phyloP scores from a whole-genome alignment of 768 basidiomycete species.

The Suillus paluster region DNA sequence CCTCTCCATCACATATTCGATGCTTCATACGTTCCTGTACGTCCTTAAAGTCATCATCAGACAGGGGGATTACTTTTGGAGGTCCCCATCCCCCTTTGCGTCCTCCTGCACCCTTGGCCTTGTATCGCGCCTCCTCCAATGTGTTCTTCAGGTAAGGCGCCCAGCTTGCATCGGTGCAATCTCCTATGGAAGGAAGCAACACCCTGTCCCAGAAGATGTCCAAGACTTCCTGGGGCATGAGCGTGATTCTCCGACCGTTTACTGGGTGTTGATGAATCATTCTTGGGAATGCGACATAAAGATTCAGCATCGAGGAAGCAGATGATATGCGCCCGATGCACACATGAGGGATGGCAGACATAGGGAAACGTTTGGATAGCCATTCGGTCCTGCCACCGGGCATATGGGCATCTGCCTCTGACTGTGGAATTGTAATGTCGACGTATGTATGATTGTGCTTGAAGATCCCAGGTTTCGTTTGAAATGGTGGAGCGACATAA shows the following conservation, averaged over 20 bases:
- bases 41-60: not conserved
- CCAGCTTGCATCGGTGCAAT: not conserved
- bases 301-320: not conserved
- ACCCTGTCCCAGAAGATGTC: slow-evolving; percentile 16
- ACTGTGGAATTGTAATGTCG: slow-evolving; percentile 17
- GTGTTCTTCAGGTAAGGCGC: slow-evolving; percentile 14
- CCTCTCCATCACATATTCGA: not conserved
- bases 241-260: not conserved
- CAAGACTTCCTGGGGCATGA: slow-evolving; percentile 14
- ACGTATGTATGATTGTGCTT: slow-evolving; percentile 24
- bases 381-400: slow-evolving; percentile 13
- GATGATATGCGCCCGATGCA: not conserved
- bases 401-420: slow-evolving; percentile 6
- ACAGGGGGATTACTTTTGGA: slow-evolving; percentile 16
- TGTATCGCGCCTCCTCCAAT: slow-evolving; percentile 10
- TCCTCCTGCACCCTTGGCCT: slow-evolving; percentile 1
- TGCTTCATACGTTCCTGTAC: slow-evolving; percentile 13
- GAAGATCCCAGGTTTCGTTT: slow-evolving; percentile 15
- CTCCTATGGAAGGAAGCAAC: slow-evolving; percentile 17
- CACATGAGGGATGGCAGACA: slow-evolving; percentile 9
- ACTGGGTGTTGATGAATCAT: slow-evolving; percentile 18
- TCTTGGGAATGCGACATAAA: slow-evolving; percentile 17
- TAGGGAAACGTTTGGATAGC: slow-evolving; percentile 11
- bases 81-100: not conserved
- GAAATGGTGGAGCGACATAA: no score